phyloP scores from a whole-genome alignment of 805 yeast genomes.

The Saccharomycopsis babjevae region DNA sequence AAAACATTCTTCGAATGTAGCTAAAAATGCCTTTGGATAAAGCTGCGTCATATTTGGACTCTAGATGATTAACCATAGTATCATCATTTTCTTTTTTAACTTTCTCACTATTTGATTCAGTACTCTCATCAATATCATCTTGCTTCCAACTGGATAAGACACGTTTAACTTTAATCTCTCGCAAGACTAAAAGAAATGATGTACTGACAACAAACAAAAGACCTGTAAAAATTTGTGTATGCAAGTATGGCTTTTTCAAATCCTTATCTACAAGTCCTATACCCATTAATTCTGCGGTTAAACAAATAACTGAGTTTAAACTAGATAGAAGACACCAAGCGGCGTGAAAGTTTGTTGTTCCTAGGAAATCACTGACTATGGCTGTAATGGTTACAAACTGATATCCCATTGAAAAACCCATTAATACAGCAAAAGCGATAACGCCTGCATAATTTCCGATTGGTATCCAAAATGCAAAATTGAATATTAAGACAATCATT shows the following conservation, averaged over 20 bases:
- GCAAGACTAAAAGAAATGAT: constrained; percentile 25
- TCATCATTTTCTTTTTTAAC: constrained; percentile 1
- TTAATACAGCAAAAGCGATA: constrained; percentile 31
- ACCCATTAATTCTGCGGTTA: constrained; percentile 46
- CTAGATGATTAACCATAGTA: not conserved
- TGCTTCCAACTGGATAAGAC: too few relatives aligned
- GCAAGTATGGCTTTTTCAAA: constrained; percentile 25
- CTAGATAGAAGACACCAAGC: constrained; percentile 30
- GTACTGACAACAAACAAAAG: constrained; percentile 25
- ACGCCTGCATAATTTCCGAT: constrained; percentile 32
- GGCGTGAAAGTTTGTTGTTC: constrained; percentile 28
- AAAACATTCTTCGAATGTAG: constrained; percentile 5
- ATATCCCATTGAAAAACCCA: constrained; percentile 39
- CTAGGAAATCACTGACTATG: constrained; percentile 33
- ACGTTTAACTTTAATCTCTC: constrained; percentile 28
- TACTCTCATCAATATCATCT: too few relatives aligned
- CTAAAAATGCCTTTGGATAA: not conserved
- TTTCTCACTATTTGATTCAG: constrained; percentile 18
- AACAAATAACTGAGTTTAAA: constrained; percentile 25
- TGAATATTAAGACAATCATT: constrained; percentile 27
- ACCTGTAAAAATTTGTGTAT: constrained; percentile 34
- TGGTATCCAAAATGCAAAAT: constrained; percentile 41
- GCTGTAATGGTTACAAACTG: constrained; percentile 32
- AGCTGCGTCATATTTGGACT: not conserved
- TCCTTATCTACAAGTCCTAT: constrained; percentile 31